A percentile compares a stretch with the other conserved stretches of the same genome.
Evolutionary conservation across 768 basidiomycete genomes (phyloP).

Genomic region (Boletus rubescentipes): DNA sequence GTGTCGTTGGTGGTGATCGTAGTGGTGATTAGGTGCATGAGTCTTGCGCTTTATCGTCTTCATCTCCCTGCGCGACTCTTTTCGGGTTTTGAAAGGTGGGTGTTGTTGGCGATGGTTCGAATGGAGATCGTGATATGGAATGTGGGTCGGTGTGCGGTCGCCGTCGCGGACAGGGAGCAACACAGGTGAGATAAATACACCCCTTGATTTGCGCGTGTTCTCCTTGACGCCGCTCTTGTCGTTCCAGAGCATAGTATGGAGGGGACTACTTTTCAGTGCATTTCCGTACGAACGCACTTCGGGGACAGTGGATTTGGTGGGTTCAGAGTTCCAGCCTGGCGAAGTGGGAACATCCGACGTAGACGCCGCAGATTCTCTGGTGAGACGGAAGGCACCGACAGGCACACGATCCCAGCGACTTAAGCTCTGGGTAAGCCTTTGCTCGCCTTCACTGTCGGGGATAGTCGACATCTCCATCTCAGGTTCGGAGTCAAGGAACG

Average conservation of each 20-base stretch:
- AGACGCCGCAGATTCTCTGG: constrained; percentile 37
- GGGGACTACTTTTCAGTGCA: constrained; percentile 54
- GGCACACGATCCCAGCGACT: constrained; percentile 75
- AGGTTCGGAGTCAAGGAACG: constrained; percentile 63
- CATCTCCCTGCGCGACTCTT: constrained; percentile 66
- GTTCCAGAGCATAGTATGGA: constrained; percentile 56
- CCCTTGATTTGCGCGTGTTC: constrained; percentile 28
- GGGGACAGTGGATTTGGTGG: constrained; percentile 15
- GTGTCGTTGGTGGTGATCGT: constrained; percentile 48
- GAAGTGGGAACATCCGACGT: constrained; percentile 29
- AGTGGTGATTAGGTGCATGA: constrained; percentile 38
- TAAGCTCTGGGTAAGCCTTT: constrained; percentile 47
- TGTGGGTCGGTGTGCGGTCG: constrained; percentile 53
- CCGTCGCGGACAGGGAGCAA: constrained; percentile 53
- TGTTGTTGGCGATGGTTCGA: constrained; percentile 38
- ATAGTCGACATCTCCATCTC: constrained; percentile 33
- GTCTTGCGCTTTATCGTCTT: constrained; percentile 64
- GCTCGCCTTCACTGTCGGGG: constrained; percentile 37
- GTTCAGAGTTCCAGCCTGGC: constrained; percentile 31
- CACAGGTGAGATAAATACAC: constrained; percentile 49
- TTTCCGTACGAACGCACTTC: constrained; percentile 33
- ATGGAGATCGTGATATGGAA: constrained; percentile 33
- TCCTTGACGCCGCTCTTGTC: constrained; percentile 26
- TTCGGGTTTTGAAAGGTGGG: constrained; percentile 51
- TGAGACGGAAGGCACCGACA: constrained; percentile 70